phyloP scores from a whole-genome alignment of 106 monocot genomes.

The Narthecium ossifragum region DNA sequence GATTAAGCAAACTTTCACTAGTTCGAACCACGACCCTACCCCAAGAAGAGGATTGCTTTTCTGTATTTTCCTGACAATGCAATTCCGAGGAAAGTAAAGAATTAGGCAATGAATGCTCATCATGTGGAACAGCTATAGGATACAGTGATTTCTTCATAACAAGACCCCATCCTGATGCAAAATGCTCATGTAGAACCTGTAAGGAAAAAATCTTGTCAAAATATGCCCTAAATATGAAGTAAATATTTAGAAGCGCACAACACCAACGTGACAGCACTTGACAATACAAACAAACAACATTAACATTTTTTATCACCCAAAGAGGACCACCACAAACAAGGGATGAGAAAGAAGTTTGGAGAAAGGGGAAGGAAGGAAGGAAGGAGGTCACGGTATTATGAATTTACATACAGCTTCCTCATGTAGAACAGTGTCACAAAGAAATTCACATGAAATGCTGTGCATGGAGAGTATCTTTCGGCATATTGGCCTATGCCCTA shows the following conservation, averaged over 20 bases:
- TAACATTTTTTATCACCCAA: too few relatives aligned
- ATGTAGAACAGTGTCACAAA: constrained; percentile 43
- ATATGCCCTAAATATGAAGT: too few relatives aligned
- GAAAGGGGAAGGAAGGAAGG: too few relatives aligned
- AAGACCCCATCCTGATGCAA: constrained; percentile 44
- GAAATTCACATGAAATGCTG: constrained; percentile 51
- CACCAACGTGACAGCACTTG: too few relatives aligned
- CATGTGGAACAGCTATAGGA: too few relatives aligned
- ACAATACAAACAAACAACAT: too few relatives aligned
- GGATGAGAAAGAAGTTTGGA: too few relatives aligned
- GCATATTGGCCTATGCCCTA: not conserved
- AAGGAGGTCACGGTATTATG: too few relatives aligned
- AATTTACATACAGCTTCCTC: constrained; percentile 56
- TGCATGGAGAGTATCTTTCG: constrained; percentile 23
- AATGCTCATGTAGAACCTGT: constrained; percentile 46
- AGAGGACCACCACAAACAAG: too few relatives aligned
- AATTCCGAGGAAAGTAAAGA: not conserved
- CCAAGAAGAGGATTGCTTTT: constrained; percentile 13
- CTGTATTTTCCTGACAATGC: not conserved
- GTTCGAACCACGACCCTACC: constrained; percentile 22
- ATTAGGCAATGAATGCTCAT: too few relatives aligned
- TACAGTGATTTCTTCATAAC: constrained; percentile 43
- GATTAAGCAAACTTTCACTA: constrained; percentile 48
- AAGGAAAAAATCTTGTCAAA: constrained; percentile 8
- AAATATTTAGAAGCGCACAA: too few relatives aligned